Evolutionary conservation across 768 basidiomycete species (phyloP).

Genomic region (Psilocybe sp.): DNA sequence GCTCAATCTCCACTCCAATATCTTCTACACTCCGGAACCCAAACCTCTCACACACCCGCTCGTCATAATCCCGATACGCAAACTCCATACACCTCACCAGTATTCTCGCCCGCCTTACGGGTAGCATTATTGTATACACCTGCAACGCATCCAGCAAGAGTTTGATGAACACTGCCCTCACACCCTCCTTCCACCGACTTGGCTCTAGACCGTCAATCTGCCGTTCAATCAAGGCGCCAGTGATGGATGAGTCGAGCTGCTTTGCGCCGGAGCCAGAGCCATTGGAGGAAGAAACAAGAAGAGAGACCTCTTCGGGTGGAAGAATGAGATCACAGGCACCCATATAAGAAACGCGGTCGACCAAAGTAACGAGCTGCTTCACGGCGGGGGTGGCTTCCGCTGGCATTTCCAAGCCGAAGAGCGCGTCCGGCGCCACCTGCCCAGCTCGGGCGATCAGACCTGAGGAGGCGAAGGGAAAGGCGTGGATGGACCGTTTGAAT

Average conservation of each 20-base stretch:
- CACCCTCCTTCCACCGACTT: conserved; percentile 57
- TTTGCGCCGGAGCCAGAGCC: conserved; percentile 5
- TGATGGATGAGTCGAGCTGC: conserved; percentile 25
- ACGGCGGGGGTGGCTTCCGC: conserved; percentile 30
- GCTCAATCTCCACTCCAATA: conserved; percentile 40
- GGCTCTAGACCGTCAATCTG: conserved; percentile 57
- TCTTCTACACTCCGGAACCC: conserved; percentile 28
- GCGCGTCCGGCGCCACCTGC: conserved; percentile 18
- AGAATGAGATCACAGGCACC: conserved; percentile 67
- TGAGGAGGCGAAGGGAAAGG: conserved; percentile 49
- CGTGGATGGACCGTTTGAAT: conserved; percentile 46
- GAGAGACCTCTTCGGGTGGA: conserved; percentile 44
- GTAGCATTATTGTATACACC: conserved; percentile 47
- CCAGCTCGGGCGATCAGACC: conserved; percentile 36
- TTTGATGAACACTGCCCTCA: conserved; percentile 32
- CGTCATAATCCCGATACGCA: conserved; percentile 31
- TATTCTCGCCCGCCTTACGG: conserved; percentile 57
- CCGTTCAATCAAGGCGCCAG: conserved; percentile 58
- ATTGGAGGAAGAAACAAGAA: conserved; percentile 22
- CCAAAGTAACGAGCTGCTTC: conserved; percentile 55
- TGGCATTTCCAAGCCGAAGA: conserved; percentile 31
- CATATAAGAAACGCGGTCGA: conserved; percentile 68
- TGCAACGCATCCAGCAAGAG: conserved; percentile 49
- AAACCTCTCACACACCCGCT: conserved; percentile 22
- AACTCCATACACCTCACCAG: conserved; percentile 55